A percentile compares a stretch with the other conserved stretches of the same genome.
These are phyloP conservation scores for Lycium barbarum DNA, from an alignment of 257 asterid species.

Conservation along the genomic window DNA sequence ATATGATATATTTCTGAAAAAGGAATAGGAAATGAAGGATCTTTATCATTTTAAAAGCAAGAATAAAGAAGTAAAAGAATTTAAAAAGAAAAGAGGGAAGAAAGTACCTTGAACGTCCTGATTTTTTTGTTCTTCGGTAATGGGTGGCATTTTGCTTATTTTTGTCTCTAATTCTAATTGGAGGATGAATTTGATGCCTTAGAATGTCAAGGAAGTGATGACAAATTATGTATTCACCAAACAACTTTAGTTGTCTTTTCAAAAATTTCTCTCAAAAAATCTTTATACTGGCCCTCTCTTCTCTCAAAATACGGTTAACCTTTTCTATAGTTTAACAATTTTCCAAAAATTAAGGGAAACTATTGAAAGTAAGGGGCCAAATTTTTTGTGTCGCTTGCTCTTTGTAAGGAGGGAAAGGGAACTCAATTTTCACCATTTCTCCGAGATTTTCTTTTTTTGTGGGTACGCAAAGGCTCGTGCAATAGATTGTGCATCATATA, in stretches of 20 bases:
- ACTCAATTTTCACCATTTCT: background rate
- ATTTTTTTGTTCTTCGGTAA: background rate
- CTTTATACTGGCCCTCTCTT: background rate
- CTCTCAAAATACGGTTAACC: background rate
- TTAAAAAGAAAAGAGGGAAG: background rate
- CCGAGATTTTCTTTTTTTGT: too few species aligned
- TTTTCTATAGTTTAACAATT: constrained; percentile 19
- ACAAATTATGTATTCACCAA: background rate
- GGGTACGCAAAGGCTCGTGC: background rate
- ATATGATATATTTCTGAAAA: background rate
- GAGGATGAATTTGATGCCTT: background rate
- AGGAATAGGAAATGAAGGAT: background rate
- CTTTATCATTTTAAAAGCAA: background rate
- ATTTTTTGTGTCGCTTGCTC: background rate
- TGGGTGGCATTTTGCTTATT: constrained; percentile 22
- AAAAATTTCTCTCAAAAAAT: background rate
- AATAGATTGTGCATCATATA: background rate
- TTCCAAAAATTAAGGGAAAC: constrained; percentile 18
- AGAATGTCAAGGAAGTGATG: background rate
- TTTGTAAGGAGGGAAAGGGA: background rate
- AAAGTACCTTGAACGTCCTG: constrained; percentile 16
- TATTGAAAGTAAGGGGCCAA: background rate
- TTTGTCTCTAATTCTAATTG: background rate
- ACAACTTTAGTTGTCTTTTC: background rate
- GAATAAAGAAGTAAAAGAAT: too few species aligned